Evolutionary conservation across 768 basidiomycete species (phyloP).

Genomic region (Neoboletus subvelutipes): DNA sequence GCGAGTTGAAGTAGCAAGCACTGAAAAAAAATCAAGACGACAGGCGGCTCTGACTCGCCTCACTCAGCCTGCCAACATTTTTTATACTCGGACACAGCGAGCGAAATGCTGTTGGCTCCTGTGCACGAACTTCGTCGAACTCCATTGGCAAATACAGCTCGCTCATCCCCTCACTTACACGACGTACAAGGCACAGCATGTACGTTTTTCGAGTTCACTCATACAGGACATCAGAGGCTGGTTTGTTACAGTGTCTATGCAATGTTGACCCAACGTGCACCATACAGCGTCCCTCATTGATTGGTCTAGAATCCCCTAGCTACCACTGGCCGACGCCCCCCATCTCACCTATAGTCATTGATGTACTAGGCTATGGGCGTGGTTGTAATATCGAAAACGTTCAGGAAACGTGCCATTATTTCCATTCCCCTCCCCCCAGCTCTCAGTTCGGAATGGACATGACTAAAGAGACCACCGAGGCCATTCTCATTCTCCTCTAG

Average conservation of each 20-base stretch:
- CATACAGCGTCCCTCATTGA: not conserved
- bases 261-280: not conserved
- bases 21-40: not conserved
- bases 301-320: not conserved
- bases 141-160: slow-evolving; percentile 11
- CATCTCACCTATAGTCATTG: not conserved
- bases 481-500: too few relatives aligned
- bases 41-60: not conserved
- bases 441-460: not conserved
- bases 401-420: not conserved
- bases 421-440: not conserved
- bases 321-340: not conserved
- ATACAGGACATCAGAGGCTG: not conserved
- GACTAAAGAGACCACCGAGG: not conserved
- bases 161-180: not conserved
- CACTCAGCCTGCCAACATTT: not conserved
- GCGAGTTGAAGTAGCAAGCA: not conserved
- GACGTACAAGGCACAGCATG: not conserved
- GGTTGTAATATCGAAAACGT: not conserved
- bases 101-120: slow-evolving; percentile 23
- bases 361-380: too few relatives aligned
- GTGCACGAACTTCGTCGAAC: not conserved
- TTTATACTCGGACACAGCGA: slow-evolving; percentile 5
- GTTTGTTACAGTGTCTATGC: not conserved
- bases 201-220: not conserved